Base-by-base conservation (phyloP, 1,139 yeast genomes). In the Scheffersomyces titani region DNA sequence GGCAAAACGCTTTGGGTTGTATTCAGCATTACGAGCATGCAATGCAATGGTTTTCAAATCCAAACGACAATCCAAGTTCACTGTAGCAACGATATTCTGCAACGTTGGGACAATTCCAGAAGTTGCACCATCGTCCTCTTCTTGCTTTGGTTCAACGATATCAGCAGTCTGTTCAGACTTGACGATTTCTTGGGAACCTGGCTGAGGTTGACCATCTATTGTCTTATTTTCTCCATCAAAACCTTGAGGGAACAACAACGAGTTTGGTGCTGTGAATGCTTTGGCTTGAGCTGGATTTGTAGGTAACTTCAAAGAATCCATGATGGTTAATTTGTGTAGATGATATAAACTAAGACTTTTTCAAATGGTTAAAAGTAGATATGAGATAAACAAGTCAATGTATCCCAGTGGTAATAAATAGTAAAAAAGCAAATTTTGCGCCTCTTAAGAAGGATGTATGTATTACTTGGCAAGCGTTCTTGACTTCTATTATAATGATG, bases 11-110 rank as follows among this genome's bases (percentile, higher is more conserved):
- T 87, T 78, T 54, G 99, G 99, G 69, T 94, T 94, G 74, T 94
- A 94, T 74, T 94, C 99, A 36, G 99, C 99, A 76, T 94, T 94
- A 83, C 99, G 92, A 3, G 99, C 99, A 75, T 94, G 99, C 63
- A 94, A 80, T 0, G 99, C 99, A 73, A 94, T 96, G 30, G 99
- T 96, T 71, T 94, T 94, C 72, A 94, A 84, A 73, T 96, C 99
- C 67, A 94, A 80, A 61, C 98, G 88, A 74, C 99, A 94, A 67
- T 94, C 99, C 73, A 94, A 82, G 71, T 96, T 94, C 58, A 94
- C 99, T 0, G 99, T 94, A 46, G 99, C 99, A 53, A 94, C 99
- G 57, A 94, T 96, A 80, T 94, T 93, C 75, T 93, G 98, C 65
- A 93, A 80, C 0, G 98, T 93, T 50, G 99, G 99, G 11, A 94